A percentile compares a stretch with the other conserved stretches of the same genome.
These are phyloP conservation scores for Dalbergia cultrata DNA, from an alignment of 306 rosid genomes.

Conservation along the genomic window DNA sequence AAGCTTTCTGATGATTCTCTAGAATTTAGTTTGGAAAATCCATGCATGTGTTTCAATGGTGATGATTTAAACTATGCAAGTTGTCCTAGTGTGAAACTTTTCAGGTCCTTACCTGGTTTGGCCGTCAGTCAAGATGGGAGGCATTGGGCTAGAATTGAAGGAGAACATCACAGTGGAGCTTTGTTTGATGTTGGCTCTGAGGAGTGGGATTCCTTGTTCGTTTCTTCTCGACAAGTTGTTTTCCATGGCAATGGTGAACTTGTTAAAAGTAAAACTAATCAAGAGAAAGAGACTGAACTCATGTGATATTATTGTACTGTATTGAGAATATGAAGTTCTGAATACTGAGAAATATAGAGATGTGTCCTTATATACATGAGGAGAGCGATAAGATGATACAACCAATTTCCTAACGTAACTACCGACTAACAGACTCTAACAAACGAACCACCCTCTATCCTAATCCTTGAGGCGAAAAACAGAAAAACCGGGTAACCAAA, in stretches of 20 bases:
- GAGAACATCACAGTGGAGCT: conserved; percentile 89
- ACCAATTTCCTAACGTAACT: too few relatives aligned
- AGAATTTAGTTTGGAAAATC: conserved; percentile 52
- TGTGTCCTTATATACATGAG: too few relatives aligned
- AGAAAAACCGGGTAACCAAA: too few relatives aligned
- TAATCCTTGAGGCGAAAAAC: too few relatives aligned
- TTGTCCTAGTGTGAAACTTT: conserved; percentile 43
- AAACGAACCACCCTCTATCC: too few relatives aligned
- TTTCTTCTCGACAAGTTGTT: conserved; percentile 73
- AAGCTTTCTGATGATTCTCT: conserved; percentile 47
- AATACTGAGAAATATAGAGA: too few relatives aligned
- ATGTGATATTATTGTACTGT: too few relatives aligned
- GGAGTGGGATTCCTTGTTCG: conserved; percentile 76
- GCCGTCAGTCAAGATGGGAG: conserved; percentile 88
- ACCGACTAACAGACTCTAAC: too few relatives aligned
- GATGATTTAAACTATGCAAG: conserved; percentile 15
- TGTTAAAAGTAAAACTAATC: too few relatives aligned
- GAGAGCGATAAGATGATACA: too few relatives aligned
- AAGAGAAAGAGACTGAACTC: too few relatives aligned
- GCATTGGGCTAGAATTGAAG: conserved; percentile 92
- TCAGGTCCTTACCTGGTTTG: conserved; percentile 76
- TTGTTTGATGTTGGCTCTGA: conserved; percentile 73
- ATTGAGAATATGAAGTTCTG: too few relatives aligned
- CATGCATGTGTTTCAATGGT: conserved; percentile 44
- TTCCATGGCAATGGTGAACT: conserved; percentile 74